These are phyloP conservation scores for Mimosa bimucronata DNA, from an alignment of 306 rosid species.

Conservation along the genomic window DNA sequence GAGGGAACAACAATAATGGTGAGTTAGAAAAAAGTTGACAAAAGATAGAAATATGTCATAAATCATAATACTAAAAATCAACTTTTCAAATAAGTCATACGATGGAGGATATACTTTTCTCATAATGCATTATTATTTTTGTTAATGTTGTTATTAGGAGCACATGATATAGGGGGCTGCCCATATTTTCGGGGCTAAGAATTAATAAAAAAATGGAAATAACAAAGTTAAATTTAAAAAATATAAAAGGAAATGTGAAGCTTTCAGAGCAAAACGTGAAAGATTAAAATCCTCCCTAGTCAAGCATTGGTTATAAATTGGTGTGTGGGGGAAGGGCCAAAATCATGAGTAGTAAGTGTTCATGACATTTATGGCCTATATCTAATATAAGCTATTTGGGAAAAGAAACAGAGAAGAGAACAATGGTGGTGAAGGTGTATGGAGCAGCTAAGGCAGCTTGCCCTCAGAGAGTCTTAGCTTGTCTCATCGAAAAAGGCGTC, in stretches of 20 bases:
- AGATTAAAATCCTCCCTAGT: neutral
- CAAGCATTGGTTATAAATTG: neutral
- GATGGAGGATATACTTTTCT: too few relatives aligned
- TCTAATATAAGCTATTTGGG: too few relatives aligned
- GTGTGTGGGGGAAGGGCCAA: neutral
- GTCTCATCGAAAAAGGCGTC: slow-evolving; percentile 69
- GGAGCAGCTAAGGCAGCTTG: slow-evolving; percentile 54
- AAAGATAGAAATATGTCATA: too few relatives aligned
- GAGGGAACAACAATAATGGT: too few relatives aligned
- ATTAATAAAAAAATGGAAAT: too few relatives aligned
- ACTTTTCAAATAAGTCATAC: too few relatives aligned
- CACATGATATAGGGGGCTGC: neutral
- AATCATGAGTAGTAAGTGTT: neutral
- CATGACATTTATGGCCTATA: too few relatives aligned
- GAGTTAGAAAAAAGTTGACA: too few relatives aligned
- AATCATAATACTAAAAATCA: too few relatives aligned
- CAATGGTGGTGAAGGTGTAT: slow-evolving; percentile 70
- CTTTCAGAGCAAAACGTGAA: neutral
- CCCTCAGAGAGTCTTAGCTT: slow-evolving; percentile 68
- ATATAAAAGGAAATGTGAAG: neutral
- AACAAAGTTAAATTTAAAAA: too few relatives aligned
- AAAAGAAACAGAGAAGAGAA: neutral
- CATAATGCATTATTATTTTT: too few relatives aligned
- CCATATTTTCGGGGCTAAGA: neutral
- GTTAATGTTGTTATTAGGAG: too few relatives aligned